These are phyloP conservation scores for Arabidopsis lyrata DNA, from an alignment of 441 rosid genomes.

Conservation along the genomic window DNA sequence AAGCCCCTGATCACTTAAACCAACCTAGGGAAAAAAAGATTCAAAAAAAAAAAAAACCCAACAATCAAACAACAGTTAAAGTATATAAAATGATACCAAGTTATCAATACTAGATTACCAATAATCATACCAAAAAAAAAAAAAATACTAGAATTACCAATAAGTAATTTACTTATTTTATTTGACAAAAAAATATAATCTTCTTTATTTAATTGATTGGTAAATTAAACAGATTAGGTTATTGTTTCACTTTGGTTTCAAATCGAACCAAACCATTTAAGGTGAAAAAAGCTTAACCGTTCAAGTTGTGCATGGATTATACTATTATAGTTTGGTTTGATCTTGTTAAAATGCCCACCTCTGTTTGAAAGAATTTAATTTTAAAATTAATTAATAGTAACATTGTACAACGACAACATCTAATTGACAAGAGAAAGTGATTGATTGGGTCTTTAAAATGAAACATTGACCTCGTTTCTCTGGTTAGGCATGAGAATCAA, in stretches of 20 bases:
- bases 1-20: background rate
- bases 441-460: conserved; percentile 18
- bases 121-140: no score
- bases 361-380: background rate
- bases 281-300: background rate
- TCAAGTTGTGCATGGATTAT: background rate
- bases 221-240: background rate
- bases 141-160: no score
- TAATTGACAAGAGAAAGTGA: background rate
- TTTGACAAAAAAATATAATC: background rate
- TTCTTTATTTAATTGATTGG: background rate
- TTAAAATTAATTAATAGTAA: background rate
- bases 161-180: no score
- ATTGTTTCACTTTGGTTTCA: background rate
- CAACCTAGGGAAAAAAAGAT: no score
- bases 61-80: no score
- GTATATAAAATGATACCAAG: background rate
- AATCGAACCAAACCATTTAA: background rate
- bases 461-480: conserved; percentile 39
- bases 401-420: background rate
- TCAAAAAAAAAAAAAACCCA: no score
- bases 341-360: background rate
- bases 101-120: background rate
- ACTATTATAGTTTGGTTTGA: background rate
- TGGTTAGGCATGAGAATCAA: conserved; percentile 76